phyloP scores from a whole-genome alignment of 371 early-diverging fungal species.

The Mortierella sp. region DNA sequence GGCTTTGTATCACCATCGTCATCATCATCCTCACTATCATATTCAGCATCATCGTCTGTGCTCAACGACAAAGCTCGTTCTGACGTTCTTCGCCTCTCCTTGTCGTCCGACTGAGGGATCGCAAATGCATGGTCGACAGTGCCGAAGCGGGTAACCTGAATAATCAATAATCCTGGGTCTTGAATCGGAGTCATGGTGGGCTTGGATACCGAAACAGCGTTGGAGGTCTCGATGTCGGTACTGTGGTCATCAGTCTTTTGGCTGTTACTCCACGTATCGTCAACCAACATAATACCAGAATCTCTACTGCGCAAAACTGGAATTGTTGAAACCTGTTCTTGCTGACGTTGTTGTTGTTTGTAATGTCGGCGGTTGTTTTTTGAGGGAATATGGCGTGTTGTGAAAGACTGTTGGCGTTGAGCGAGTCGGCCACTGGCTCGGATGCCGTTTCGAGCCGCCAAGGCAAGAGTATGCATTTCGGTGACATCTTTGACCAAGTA shows the following conservation, averaged over 20 bases:
- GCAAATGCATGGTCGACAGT: conserved; percentile 48
- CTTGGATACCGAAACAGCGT: background rate
- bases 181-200: no score
- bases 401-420: conserved; percentile 18
- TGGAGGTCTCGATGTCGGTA: background rate
- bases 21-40: no score
- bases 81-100: background rate
- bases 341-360: background rate
- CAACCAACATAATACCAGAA: conserved; percentile 17
- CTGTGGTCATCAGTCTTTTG: background rate
- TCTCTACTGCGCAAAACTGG: conserved; percentile 1
- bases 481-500: conserved; percentile 31
- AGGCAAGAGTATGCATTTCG: conserved; percentile 32
- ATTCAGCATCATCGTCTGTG: no score
- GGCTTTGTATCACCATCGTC: no score
- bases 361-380: background rate
- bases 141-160: conserved; percentile 41
- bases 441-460: conserved; percentile 25
- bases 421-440: conserved; percentile 11
- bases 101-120: conserved; percentile 14
- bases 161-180: conserved; percentile 30
- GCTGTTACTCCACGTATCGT: conserved; percentile 1
- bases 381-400: conserved; percentile 3
- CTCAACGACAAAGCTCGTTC: no score
- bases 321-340: background rate